Conservation (phyloP, 1,284 basidiomycete species). For the Trichosporon sp. region DNA sequence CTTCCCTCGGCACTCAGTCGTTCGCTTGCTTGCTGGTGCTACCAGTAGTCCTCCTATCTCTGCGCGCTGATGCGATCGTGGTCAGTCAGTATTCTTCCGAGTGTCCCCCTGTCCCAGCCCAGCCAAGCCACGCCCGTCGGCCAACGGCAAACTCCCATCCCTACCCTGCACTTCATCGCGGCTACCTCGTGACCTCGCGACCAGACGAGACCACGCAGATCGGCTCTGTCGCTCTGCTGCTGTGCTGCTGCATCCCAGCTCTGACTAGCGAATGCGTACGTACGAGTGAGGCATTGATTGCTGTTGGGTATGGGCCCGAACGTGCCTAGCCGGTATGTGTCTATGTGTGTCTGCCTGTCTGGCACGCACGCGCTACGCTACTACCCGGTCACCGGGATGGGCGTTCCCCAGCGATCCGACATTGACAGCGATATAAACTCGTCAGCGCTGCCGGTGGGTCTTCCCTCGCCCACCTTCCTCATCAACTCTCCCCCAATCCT, state of each 20-base stretch:
- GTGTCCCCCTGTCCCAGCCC: no score
- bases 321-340: neutral
- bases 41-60: no score
- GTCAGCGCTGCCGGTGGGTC: neutral
- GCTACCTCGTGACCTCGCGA: neutral
- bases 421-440: neutral
- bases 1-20: no score
- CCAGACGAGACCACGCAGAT: neutral
- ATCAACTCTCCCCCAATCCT: neutral
- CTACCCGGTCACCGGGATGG: neutral
- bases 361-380: neutral
- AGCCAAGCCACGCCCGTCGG: neutral
- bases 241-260: no score
- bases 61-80: no score
- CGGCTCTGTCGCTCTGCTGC: no score
- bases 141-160: neutral
- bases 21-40: no score
- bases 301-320: neutral
- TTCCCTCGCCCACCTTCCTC: neutral
- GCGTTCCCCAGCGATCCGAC: neutral
- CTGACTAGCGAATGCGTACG: neutral
- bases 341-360: neutral
- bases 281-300: neutral
- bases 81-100: no score
- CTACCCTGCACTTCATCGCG: neutral